Base-by-base conservation (phyloP, 176 grass and related monocot genomes). In the Oryza meyeriana region DNA sequence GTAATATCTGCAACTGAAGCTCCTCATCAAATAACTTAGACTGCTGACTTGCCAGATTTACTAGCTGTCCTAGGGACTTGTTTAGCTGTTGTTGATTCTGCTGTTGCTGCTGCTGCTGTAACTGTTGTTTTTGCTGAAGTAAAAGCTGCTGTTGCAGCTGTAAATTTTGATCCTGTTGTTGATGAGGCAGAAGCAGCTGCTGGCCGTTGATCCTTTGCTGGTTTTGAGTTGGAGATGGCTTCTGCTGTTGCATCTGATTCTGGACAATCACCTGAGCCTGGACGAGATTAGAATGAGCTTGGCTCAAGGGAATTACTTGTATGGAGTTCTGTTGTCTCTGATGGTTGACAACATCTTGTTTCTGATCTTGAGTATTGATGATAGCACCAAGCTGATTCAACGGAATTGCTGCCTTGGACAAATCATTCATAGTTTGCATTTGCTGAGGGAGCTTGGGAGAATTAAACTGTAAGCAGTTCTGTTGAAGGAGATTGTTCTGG, bases 401-500 rank as follows among this genome's bases (percentile, higher is more conserved):
- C 1, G 82, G 72, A 74, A 88, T 76, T 20, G 80, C 57, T 22
- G 78, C 75, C 72, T 96, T 99, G 24, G 83, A 31, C 22, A 88
- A 33, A 81, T 95, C 86, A 83, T 87, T 88, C 18, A 68, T 79
- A 82, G 88, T 81, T 73, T 92, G 90, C 66, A 79, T 88, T 88
- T 91, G 92, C 72, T 91, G 97, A 58, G 93, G 85, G 44, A 89
- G 67, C 22, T 87, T 99, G 55, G 87, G 67, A 74, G 83, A 44
- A 87, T 86, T 88, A 67, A 96, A 91, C 35, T 96, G 97, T 72
- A 90, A 86, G 27, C 28, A 85, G 36, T 89, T 95, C 79, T 92
- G 95, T 63, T 95, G 95, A 69, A 93, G 81, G 32, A 93, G 70
- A 84, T 93, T 90, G 85, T 85, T 90, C 79, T 98, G 97, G 85